Conservation (phyloP, 208 protist genomes). For the Leishmania turanica region DNA sequence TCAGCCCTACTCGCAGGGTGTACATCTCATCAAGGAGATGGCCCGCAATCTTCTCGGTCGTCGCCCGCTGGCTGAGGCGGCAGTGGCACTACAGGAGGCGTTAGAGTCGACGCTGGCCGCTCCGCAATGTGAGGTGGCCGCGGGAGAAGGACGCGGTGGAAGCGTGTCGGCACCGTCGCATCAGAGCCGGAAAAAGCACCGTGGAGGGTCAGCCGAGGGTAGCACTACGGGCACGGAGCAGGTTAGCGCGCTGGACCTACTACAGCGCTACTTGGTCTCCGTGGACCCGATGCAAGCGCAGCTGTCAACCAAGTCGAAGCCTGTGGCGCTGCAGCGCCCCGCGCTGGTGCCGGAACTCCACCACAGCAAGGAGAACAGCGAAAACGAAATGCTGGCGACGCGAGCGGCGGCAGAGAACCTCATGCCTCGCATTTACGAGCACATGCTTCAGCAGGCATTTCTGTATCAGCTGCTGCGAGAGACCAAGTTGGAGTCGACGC, state of each 20-base stretch:
- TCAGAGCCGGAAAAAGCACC: background rate
- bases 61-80: constrained; percentile 17
- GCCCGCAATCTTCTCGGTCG: constrained; percentile 11
- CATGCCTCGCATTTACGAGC: constrained; percentile 32
- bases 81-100: constrained; percentile 27
- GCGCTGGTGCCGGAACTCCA: background rate
- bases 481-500: constrained; percentile 13
- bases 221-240: constrained; percentile 1
- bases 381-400: constrained; percentile 11
- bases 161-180: constrained; percentile 1
- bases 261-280: constrained; percentile 29
- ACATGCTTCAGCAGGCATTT: constrained; percentile 30
- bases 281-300: background rate
- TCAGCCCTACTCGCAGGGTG: constrained; percentile 24
- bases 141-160: background rate
- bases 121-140: background rate
- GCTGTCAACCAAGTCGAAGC: background rate
- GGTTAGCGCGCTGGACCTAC: constrained; percentile 27
- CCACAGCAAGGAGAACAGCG: background rate
- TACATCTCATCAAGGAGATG: constrained; percentile 28
- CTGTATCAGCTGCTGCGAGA: constrained; percentile 28
- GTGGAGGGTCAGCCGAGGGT: background rate
- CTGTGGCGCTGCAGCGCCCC: background rate
- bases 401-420: constrained; percentile 22
- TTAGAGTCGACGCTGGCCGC: constrained; percentile 28